phyloP scores from a whole-genome alignment of 2,329 filamentous ascomycete species.

The Colletotrichum lindemuthianum region DNA sequence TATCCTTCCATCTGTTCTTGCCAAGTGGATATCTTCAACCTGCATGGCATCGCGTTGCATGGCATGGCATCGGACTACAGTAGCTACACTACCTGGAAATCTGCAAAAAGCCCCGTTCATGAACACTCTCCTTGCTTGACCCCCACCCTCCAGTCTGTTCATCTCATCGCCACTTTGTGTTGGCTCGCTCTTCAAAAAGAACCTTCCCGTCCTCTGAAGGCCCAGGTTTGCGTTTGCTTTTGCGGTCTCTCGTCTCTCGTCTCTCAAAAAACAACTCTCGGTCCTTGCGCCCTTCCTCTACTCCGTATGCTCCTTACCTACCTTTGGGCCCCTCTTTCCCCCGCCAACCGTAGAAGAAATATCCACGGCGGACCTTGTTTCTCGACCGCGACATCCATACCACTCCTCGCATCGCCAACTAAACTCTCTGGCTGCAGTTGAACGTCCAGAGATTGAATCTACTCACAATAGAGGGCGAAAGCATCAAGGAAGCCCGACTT shows the following conservation, averaged over 20 bases:
- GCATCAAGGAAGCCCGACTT: not conserved
- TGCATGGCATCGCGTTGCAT: conserved; percentile 14
- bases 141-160: conserved; percentile 1
- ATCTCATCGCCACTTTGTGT: conserved; percentile 19
- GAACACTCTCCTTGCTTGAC: not conserved
- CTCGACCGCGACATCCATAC: not conserved
- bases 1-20: not conserved
- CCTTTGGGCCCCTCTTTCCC: not conserved
- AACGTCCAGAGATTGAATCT: not conserved
- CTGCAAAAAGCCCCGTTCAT: no score
- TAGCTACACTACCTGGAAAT: no score
- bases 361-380: no score
- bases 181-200: conserved; percentile 2
- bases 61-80: conserved; percentile 5
- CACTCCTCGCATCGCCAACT: not conserved
- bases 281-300: no score
- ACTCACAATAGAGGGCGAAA: not conserved
- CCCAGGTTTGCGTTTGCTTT: no score
- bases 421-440: not conserved
- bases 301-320: not conserved
- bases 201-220: not conserved
- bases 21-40: not conserved
- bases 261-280: no score
- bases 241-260: not conserved
- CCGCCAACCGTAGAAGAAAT: no score